A percentile compares a stretch with the other conserved stretches of the same genome.
Conservation (phyloP, 2,329 filamentous ascomycete species). For the Alternaria dauci region DNA sequence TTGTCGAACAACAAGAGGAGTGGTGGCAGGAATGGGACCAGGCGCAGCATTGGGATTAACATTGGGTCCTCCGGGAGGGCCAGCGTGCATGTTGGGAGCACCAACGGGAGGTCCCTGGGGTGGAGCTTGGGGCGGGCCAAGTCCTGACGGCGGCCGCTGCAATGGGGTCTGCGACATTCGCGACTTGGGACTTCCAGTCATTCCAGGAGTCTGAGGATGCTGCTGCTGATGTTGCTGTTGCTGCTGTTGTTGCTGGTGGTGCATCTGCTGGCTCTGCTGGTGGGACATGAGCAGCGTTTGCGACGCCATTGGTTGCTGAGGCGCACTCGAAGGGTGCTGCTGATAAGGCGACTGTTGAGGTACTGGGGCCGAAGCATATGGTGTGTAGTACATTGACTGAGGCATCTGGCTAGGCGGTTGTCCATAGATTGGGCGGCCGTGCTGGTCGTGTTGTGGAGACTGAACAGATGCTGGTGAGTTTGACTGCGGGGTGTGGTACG, state of each 20-base stretch:
- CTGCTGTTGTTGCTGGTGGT: constrained; percentile 36
- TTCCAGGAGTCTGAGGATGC: constrained; percentile 62
- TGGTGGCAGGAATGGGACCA: constrained; percentile 95
- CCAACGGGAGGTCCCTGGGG: constrained; percentile 53
- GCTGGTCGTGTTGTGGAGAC: constrained; percentile 90
- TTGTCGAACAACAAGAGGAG: constrained; percentile 90
- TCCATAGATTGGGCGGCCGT: constrained; percentile 81
- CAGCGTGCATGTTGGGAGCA: constrained; percentile 52
- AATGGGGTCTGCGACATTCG: constrained; percentile 61
- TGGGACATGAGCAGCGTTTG: constrained; percentile 64
- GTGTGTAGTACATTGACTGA: constrained; percentile 81
- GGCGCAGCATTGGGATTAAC: constrained; percentile 91
- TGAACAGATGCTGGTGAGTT: constrained; percentile 94
- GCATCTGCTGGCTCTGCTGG: constrained; percentile 53
- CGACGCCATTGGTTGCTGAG: constrained; percentile 62
- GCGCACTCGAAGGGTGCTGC: constrained; percentile 63
- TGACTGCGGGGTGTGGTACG: constrained; percentile 91
- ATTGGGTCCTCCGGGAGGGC: constrained; percentile 55
- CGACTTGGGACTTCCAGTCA: constrained; percentile 67
- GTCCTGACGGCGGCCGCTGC: constrained; percentile 64
- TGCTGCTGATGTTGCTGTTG: constrained; percentile 56
- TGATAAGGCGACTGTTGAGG: constrained; percentile 66
- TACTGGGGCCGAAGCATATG: constrained; percentile 57
- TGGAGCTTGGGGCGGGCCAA: constrained; percentile 51
- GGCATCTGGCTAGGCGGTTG: constrained; percentile 81